Evolutionary conservation across 139 green algal species (phyloP).

Genomic region (Chlorella sp.): DNA sequence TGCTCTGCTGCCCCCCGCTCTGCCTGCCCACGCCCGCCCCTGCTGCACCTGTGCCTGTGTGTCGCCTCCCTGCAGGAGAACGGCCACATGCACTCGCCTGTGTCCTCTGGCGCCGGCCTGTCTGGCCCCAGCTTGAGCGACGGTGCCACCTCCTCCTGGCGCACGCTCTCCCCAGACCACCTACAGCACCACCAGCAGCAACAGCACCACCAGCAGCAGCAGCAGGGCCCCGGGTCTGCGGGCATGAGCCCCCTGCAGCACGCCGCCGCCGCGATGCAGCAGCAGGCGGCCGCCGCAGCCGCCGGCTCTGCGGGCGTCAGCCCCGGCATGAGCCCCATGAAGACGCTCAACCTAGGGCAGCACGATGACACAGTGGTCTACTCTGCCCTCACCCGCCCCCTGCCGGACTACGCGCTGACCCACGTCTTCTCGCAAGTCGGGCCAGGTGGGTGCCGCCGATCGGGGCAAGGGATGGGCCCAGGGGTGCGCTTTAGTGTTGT

Average conservation of each 20-base stretch:
- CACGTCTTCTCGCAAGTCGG: conserved; percentile 62
- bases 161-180: conserved; percentile 29
- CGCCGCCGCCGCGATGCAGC: background rate
- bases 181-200: conserved; percentile 8
- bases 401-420: conserved; percentile 62
- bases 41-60: background rate
- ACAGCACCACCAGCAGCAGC: conserved; percentile 19
- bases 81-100: conserved; percentile 15
- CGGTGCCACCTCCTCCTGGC: conserved; percentile 28
- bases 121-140: conserved; percentile 11
- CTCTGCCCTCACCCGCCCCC: conserved; percentile 53
- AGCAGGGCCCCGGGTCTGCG: background rate
- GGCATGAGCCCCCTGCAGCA: background rate
- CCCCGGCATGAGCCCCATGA: conserved; percentile 17
- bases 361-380: conserved; percentile 51
- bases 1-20: background rate
- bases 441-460: background rate
- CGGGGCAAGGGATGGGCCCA: no score
- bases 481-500: no score
- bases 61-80: conserved; percentile 2
- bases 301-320: conserved; percentile 11
- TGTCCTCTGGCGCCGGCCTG: conserved; percentile 9
- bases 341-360: background rate
- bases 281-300: background rate
- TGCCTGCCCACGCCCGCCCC: background rate